These are phyloP conservation scores for Colletotrichum incanum DNA, from an alignment of 2,329 filamentous ascomycete genomes.

Conservation along the genomic window DNA sequence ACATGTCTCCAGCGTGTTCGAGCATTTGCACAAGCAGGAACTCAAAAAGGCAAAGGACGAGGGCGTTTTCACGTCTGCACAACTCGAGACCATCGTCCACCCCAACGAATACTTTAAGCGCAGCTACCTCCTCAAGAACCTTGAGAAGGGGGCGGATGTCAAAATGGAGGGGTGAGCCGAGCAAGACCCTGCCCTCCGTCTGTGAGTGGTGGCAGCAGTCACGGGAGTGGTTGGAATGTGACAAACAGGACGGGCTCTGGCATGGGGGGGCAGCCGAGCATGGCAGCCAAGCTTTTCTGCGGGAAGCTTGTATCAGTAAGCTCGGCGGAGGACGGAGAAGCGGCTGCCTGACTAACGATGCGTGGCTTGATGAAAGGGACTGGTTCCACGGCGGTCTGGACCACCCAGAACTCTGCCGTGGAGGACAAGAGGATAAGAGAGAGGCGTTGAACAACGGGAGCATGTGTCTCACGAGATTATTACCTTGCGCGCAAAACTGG, in stretches of 20 bases:
- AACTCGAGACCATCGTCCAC: constrained; percentile 95
- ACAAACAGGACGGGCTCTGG: not conserved
- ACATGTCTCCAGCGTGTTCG: constrained; percentile 78
- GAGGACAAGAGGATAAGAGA: not conserved
- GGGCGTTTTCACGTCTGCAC: constrained; percentile 77
- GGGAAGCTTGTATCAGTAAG: constrained; percentile 2
- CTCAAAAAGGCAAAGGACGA: constrained; percentile 85
- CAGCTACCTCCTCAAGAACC: constrained; percentile 89
- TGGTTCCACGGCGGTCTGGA: constrained; percentile 37
- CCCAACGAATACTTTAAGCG: constrained; percentile 99
- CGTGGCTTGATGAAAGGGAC: constrained; percentile 28
- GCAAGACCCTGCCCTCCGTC: not conserved
- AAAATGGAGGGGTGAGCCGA: constrained; percentile 69
- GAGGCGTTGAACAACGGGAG: constrained; percentile 26
- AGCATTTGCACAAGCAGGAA: constrained; percentile 85
- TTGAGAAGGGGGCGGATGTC: constrained; percentile 70
- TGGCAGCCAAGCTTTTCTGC: constrained; percentile 11
- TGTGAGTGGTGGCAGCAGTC: not conserved
- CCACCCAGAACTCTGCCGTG: not conserved
- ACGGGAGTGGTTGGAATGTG: not conserved
- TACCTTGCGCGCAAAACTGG: constrained; percentile 3
- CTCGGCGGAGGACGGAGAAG: constrained; percentile 1
- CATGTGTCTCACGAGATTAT: constrained; percentile 11
- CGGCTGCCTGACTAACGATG: constrained; percentile 31
- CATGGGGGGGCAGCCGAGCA: not conserved